Conservation (phyloP, 768 basidiomycete genomes). For the Paxillus involutus region DNA sequence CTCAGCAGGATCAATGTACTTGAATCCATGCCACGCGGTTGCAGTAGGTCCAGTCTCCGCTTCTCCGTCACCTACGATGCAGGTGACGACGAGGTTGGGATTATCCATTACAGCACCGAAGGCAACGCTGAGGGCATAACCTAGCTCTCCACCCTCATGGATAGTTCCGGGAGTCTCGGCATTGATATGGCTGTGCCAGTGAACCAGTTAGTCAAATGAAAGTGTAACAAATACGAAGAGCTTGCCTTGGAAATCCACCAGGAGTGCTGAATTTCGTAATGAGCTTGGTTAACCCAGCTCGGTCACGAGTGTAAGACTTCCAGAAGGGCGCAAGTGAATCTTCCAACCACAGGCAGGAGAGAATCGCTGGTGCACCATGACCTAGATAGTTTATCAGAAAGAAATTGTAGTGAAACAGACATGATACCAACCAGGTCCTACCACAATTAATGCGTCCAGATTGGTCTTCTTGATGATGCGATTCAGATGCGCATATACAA, state of each 20-base stretch:
- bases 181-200: conserved; percentile 57
- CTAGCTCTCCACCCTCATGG: conserved; percentile 90
- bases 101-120: conserved; percentile 93
- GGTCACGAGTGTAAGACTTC: conserved; percentile 57
- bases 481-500: conserved; percentile 73
- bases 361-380: conserved; percentile 84
- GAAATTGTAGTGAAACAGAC: background rate
- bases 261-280: conserved; percentile 77
- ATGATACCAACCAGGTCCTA: conserved; percentile 61
- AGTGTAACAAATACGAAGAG: background rate
- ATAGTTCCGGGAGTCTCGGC: conserved; percentile 88
- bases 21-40: conserved; percentile 80
- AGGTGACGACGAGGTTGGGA: conserved; percentile 78
- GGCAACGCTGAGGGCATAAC: conserved; percentile 82
- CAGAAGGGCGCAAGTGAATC: conserved; percentile 62
- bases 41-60: conserved; percentile 81
- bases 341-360: conserved; percentile 88
- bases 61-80: conserved; percentile 88
- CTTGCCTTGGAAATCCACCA: conserved; percentile 78
- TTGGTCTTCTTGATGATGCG: conserved; percentile 58
- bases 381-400: conserved; percentile 33
- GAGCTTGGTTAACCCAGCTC: conserved; percentile 61
- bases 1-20: conserved; percentile 89
- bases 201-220: conserved; percentile 1
- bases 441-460: conserved; percentile 70